Percentiles rank a stretch among this genome's conserved stretches.
Conservation (phyloP, 2,329 filamentous ascomycete species). For the Cladorrhinum sp. region DNA sequence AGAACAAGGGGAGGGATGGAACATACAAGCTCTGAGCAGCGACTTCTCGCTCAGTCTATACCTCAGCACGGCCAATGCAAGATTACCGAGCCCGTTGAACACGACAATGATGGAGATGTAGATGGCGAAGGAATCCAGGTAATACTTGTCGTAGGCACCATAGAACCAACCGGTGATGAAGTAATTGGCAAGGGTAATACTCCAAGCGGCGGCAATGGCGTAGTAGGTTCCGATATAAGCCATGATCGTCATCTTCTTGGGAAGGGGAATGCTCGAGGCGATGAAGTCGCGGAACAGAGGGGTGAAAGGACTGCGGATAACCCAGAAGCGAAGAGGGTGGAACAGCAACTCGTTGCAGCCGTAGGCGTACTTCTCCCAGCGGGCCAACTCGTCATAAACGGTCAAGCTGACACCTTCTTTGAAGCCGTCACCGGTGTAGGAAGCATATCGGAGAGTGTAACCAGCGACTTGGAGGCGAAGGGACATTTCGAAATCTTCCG, state of each 20-base stretch:
- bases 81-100: conserved; percentile 60
- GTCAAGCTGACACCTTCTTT: conserved; percentile 80
- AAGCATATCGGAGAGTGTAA: conserved; percentile 65
- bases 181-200: conserved; percentile 29
- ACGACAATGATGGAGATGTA: conserved; percentile 62
- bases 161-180: conserved; percentile 62
- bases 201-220: conserved; percentile 29
- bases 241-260: conserved; percentile 52
- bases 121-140: conserved; percentile 64
- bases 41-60: conserved; percentile 57
- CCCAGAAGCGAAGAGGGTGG: conserved; percentile 62
- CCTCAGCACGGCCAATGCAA: conserved; percentile 59
- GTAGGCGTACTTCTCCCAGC: conserved; percentile 85
- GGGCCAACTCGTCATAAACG: conserved; percentile 76
- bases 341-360: conserved; percentile 78
- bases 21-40: conserved; percentile 38
- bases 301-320: conserved; percentile 61
- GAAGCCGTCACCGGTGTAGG: conserved; percentile 68
- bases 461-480: conserved; percentile 68
- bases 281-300: conserved; percentile 61
- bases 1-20: background rate
- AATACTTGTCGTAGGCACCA: conserved; percentile 63
- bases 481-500: conserved; percentile 79
- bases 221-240: conserved; percentile 33
- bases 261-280: conserved; percentile 53